Evolutionary conservation across 371 early-diverging fungal species (phyloP), one percentile per base, ranked within the genome.

Genomic region (Mucor saturninus): DNA sequence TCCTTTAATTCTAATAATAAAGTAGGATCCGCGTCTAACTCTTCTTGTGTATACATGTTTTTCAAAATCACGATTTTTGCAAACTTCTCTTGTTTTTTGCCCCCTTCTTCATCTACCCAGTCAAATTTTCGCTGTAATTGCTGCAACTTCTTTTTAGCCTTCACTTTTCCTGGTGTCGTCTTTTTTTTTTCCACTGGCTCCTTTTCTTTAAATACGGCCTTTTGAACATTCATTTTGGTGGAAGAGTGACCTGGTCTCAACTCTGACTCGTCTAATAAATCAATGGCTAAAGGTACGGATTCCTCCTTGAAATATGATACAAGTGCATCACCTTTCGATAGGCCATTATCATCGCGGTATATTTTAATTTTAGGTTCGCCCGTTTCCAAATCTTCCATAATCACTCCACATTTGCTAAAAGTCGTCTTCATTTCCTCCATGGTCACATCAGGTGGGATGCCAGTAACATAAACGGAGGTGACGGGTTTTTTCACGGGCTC

Each of bases 301-400:
- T 96, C 96, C 57, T 87, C 90, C 72, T 95, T 91, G 63, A 94
- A 89, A 67, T 92, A 97, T 0, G 91, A 91, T 15, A 98, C 89
- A 11, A 97, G 75, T 0, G 91, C 97, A 68, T 98, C 98, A 1
- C 97, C 98, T 68, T 96, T 97, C 43, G 83, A 72, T 4, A 66
- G 61, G 11, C 87, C 90, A 8, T 89, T 80, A 7, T 78, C 76
- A 46, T 95, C 84, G 15, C 76, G 81, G 70, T 98, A 98, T 29
- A 98, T 67, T 69, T 96, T 98, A 65, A 98, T 93, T 54, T 89
- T 89, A n/a, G 97, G 95, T 63, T 86, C 75, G 5, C 91, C 88
- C 26, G 89, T 85, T 5, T 75, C 67, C 3, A 90, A 58, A 68
- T 94, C 97, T 53, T 93, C 93, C 91, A 94, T 89, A 37, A 98